phyloP scores from a whole-genome alignment of 2,329 filamentous ascomycete species.

The Penicillium hordei region DNA sequence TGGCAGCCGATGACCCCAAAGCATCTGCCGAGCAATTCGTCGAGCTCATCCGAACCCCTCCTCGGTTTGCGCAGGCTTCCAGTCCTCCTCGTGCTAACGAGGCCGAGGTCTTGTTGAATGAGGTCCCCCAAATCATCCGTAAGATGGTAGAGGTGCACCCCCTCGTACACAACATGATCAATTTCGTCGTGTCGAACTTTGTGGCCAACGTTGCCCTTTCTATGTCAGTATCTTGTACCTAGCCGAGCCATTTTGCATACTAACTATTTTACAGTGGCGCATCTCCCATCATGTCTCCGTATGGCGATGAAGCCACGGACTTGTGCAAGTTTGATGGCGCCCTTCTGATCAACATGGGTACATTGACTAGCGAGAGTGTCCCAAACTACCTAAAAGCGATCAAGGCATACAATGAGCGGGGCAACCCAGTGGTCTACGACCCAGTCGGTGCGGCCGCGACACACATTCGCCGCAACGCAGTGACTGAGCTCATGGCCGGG shows the following conservation, averaged over 20 bases:
- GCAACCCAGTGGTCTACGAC: conserved; percentile 77
- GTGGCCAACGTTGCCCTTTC: conserved; percentile 86
- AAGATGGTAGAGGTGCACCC: conserved; percentile 65
- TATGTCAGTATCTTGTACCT: conserved; percentile 46
- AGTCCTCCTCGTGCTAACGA: conserved; percentile 31
- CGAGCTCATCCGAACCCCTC: conserved; percentile 51
- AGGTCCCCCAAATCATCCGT: conserved; percentile 54
- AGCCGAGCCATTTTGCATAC: background rate
- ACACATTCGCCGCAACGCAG: conserved; percentile 66
- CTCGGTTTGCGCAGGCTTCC: conserved; percentile 35
- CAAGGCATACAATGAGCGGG: conserved; percentile 74
- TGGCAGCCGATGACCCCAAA: conserved; percentile 68
- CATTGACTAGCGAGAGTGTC: conserved; percentile 73
- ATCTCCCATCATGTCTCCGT: conserved; percentile 92
- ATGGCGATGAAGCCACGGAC: conserved; percentile 77
- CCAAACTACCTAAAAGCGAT: conserved; percentile 72
- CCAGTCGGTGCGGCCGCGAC: conserved; percentile 91
- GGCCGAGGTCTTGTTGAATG: conserved; percentile 31
- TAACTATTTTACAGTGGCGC: conserved; percentile 57
- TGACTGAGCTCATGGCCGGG: conserved; percentile 66
- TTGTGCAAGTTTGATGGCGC: conserved; percentile 74
- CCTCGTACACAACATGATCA: conserved; percentile 95
- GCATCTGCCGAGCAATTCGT: conserved; percentile 61
- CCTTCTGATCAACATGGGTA: conserved; percentile 94
- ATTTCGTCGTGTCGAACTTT: conserved; percentile 92